Percentiles rank a stretch among this genome's conserved stretches.
Evolutionary conservation across 139 green algal species (phyloP).

Genomic region (Marvania coccoides): DNA sequence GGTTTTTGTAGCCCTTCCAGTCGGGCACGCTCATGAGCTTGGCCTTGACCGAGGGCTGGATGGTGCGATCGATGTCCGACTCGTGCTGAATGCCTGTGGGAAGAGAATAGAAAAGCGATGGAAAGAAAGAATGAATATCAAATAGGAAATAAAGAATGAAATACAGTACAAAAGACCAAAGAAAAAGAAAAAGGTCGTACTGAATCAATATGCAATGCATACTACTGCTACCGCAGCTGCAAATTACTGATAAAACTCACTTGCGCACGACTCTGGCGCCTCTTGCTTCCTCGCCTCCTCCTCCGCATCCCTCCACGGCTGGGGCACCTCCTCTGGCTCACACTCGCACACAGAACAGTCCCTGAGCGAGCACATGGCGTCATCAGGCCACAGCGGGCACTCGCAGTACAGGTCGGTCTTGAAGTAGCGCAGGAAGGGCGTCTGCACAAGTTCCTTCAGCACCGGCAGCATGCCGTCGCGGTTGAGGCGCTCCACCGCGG

Average conservation of each 20-base stretch:
- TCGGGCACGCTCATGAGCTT: slow-evolving; percentile 40
- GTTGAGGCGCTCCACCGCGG: slow-evolving; percentile 64
- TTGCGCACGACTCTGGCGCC: slow-evolving; percentile 20
- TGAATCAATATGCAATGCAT: no score
- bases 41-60: slow-evolving; percentile 29
- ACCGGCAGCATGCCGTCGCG: slow-evolving; percentile 48
- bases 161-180: not conserved
- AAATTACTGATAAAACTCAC: slow-evolving; percentile 5
- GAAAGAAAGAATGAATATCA: not conserved
- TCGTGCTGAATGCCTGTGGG: slow-evolving; percentile 23
- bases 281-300: not conserved
- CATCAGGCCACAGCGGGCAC: slow-evolving; percentile 92
- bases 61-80: slow-evolving; percentile 35
- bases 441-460: slow-evolving; percentile 56
- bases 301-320: slow-evolving; percentile 60
- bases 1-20: slow-evolving; percentile 84
- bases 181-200: no score
- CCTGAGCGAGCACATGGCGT: slow-evolving; percentile 82
- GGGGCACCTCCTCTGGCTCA: slow-evolving; percentile 66
- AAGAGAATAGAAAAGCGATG: not conserved
- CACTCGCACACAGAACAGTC: slow-evolving; percentile 85
- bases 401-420: slow-evolving; percentile 90
- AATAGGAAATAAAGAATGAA: not conserved
- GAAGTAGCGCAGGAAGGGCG: slow-evolving; percentile 89
- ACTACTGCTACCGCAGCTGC: not conserved